Percentiles rank a stretch among this genome's conserved stretches.
phyloP scores from a whole-genome alignment of 768 basidiomycete species.

The Boletellus sp. region DNA sequence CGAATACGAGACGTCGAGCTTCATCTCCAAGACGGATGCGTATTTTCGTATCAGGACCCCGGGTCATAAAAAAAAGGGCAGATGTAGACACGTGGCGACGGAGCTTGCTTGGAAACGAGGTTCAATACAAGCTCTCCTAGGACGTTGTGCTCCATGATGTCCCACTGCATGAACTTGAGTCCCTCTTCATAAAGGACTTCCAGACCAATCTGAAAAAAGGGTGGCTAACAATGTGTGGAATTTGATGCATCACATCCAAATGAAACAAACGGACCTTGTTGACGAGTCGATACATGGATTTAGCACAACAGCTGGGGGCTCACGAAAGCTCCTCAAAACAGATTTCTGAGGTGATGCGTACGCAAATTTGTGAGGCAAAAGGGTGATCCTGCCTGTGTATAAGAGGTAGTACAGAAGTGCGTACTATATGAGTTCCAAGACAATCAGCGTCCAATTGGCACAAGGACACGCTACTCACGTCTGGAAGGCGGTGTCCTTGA shows the following conservation, averaged over 20 bases:
- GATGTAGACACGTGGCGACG: background rate
- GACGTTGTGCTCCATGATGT: background rate
- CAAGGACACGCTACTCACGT: background rate
- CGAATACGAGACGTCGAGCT: conserved; percentile 5
- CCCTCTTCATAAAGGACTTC: background rate
- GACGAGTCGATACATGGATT: conserved; percentile 1
- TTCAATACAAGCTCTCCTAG: background rate
- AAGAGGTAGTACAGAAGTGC: background rate
- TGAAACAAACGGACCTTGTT: background rate
- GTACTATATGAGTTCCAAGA: background rate
- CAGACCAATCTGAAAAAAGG: background rate
- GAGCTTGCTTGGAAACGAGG: background rate
- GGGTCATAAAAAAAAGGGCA: background rate
- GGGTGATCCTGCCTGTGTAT: background rate
- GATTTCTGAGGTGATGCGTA: too few species aligned
- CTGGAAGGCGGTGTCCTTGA: background rate
- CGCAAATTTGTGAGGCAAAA: background rate
- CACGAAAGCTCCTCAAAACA: too few species aligned
- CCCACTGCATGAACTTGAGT: background rate
- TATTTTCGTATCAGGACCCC: background rate
- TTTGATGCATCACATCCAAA: background rate
- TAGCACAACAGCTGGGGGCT: background rate
- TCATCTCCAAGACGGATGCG: conserved; percentile 7
- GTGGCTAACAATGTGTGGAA: background rate
- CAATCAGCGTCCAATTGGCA: background rate